Conservation (phyloP, 345 rosid genomes). For the Populus davidiana region DNA sequence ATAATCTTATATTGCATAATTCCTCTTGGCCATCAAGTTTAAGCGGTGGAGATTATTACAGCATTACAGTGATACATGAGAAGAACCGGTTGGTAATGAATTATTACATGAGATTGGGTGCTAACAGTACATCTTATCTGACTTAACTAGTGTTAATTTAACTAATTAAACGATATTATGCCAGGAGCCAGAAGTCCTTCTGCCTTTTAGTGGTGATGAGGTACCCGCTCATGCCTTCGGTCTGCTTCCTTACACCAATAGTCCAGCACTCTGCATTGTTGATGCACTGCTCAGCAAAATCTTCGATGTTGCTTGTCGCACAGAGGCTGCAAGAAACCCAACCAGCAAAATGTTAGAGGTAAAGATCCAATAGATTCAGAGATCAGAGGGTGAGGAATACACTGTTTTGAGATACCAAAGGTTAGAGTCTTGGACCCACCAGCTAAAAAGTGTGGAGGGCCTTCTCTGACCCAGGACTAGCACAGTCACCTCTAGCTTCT, state of each 20-base stretch:
- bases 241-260: constrained; percentile 88
- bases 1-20: too few species aligned
- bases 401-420: background rate
- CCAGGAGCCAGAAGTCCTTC: constrained; percentile 96
- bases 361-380: background rate
- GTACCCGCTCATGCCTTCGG: constrained; percentile 77
- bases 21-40: background rate
- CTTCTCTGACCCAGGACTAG: constrained; percentile 85
- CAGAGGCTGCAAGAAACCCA: constrained; percentile 49
- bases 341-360: background rate
- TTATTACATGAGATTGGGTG: background rate
- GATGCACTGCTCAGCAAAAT: constrained; percentile 79
- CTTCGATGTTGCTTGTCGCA: constrained; percentile 67
- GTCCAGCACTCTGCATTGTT: constrained; percentile 72
- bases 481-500: constrained; percentile 83
- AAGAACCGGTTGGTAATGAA: constrained; percentile 1
- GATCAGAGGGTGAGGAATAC: constrained; percentile 21
- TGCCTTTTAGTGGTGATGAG: constrained; percentile 88
- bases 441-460: constrained; percentile 54
- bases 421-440: constrained; percentile 37
- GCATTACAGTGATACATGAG: background rate
- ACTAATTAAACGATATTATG: constrained; percentile 29
- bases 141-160: background rate
- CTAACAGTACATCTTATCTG: background rate
- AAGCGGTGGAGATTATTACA: background rate